Percentiles rank a stretch among this genome's conserved stretches.
phyloP scores from a whole-genome alignment of 176 grass and related monocot species.

The Alopecurus myosuroides region DNA sequence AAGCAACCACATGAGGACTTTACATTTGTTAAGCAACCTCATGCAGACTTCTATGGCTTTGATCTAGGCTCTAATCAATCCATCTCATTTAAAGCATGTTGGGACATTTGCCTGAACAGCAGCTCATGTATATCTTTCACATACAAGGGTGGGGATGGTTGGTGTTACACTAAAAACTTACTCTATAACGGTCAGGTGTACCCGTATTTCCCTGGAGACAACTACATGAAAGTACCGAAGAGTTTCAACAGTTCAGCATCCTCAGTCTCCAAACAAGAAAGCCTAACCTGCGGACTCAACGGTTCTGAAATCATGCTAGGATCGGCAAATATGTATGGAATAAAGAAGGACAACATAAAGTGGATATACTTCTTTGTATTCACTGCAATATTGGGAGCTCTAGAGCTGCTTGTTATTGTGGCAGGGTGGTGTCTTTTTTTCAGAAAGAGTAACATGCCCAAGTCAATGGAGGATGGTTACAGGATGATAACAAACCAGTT shows the following conservation, averaged over 20 bases:
- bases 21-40: constrained; percentile 39
- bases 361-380: constrained; percentile 73
- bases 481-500: constrained; percentile 70
- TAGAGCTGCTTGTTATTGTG: constrained; percentile 49
- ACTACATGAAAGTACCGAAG: constrained; percentile 62
- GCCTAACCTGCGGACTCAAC: constrained; percentile 23
- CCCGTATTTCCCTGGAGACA: constrained; percentile 42
- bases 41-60: constrained; percentile 57
- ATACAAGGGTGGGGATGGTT: constrained; percentile 47
- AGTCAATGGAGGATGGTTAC: constrained; percentile 69
- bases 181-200: constrained; percentile 56
- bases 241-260: constrained; percentile 23
- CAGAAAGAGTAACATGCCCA: constrained; percentile 27
- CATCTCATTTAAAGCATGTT: constrained; percentile 48
- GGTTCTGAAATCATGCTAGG: constrained; percentile 15
- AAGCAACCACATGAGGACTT: constrained; percentile 28
- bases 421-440: constrained; percentile 69
- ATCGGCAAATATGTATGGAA: constrained; percentile 38
- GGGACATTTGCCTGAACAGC: constrained; percentile 37
- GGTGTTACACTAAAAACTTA: constrained; percentile 50
- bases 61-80: constrained; percentile 31
- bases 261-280: neutral
- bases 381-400: constrained; percentile 34
- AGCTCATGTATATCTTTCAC: constrained; percentile 47
- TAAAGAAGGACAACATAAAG: constrained; percentile 39